Base-by-base conservation (phyloP, 495 filamentous ascomycete species). In the Friedmanniomyces endolithicus region DNA sequence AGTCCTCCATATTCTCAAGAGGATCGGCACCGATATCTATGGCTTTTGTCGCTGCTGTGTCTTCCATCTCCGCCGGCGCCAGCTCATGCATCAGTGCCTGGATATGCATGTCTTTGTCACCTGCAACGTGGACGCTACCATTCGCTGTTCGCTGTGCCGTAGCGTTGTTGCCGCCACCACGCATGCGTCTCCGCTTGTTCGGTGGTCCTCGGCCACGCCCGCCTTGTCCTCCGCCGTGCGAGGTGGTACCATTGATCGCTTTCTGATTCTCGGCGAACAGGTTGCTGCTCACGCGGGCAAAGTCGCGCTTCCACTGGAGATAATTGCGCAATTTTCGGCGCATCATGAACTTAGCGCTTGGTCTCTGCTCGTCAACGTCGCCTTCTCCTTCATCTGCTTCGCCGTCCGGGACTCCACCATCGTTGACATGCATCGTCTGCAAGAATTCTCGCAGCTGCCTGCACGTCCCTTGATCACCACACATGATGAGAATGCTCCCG, bases 401-500 rank as follows among this genome's bases (percentile, higher is more conserved):
- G n/a, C 48, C 23, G 6, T 43, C 24, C 11, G 23, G 43, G 14
- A 55, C 29, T 20, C 3, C 34, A n/a, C 70, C 71, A 23, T 74
- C 67, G 17, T 57, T 64, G 1, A 40, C 70, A 39, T 60, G 62
- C 90, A 96, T 95, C 2, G 80, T 87, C 60, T 90, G 85, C 31
- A 98, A 73, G 64, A 87, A 97, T 64, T 96, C 90, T 40, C 89
- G 80, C 29, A 98, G 75, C 62, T 98, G 92, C 11, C 84, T 80
- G 64, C 88, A 95, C 16, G 88, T 94, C 46, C 81, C 82, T 62
- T 86, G 80, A 63, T 95, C 94, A 12, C 82, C 82, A 64, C 94
- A 97, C 92, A 98, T 97, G 58, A 98, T 86, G 34, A 98, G 68
- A 40, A 94, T 87, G 1, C 87, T 88, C 40, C 85, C 85, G 64